Percentiles rank a stretch among this genome's conserved stretches.
These are phyloP conservation scores for Peterozyma toletana DNA, from an alignment of 805 yeast species.

Conservation along the genomic window DNA sequence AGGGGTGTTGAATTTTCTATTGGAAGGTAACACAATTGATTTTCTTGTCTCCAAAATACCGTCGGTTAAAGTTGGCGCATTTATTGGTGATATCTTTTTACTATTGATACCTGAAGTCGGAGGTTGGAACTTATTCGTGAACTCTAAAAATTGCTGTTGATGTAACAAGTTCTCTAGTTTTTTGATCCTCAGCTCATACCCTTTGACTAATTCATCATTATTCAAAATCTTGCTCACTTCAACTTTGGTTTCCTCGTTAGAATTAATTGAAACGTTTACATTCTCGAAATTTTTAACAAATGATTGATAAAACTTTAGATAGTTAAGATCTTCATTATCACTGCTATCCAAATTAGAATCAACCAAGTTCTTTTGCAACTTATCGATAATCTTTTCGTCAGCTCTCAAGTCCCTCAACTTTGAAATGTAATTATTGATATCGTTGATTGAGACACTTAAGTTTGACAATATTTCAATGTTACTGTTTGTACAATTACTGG, in stretches of 20 bases:
- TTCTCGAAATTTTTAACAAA: constrained; percentile 38
- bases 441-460: constrained; percentile 15
- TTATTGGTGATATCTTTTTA: constrained; percentile 2
- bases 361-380: constrained; percentile 29
- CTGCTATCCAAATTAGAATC: constrained; percentile 22
- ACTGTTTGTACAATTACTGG: background rate
- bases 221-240: constrained; percentile 12
- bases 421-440: constrained; percentile 28
- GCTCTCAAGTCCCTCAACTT: constrained; percentile 22
- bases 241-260: constrained; percentile 14
- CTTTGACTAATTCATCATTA: constrained; percentile 38
- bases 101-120: background rate
- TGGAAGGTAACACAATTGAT: constrained; percentile 1
- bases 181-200: constrained; percentile 65
- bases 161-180: constrained; percentile 74
- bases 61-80: constrained; percentile 3
- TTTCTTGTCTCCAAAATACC: background rate
- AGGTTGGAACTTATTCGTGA: constrained; percentile 19
- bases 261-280: constrained; percentile 11
- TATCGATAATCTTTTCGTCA: constrained; percentile 23
- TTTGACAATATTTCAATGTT: background rate
- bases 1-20: constrained; percentile 4
- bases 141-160: constrained; percentile 57
- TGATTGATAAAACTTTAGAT: constrained; percentile 30
- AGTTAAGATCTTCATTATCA: constrained; percentile 23